Evolutionary conservation across 2,329 filamentous ascomycete genomes (phyloP), one percentile per base, ranked within the genome.

Genomic region (Apiospora saccharicola): DNA sequence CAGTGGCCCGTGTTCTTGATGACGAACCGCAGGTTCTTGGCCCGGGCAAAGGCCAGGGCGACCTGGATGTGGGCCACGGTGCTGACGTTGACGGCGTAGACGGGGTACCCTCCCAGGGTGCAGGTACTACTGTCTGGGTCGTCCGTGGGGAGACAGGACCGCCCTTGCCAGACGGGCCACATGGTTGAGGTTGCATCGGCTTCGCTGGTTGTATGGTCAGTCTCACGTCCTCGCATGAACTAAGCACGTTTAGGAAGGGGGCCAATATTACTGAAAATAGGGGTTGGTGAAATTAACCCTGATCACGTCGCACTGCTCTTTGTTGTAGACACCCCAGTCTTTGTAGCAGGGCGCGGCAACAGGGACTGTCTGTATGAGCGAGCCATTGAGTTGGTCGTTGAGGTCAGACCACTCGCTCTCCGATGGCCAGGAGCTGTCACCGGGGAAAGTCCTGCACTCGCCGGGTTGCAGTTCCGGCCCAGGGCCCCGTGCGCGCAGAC

Each of bases 1-100:
- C 88, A 86, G 75, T 89, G 88, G 41, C 86, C 87, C 0, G 87
- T 89, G 79, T 89, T 87, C 72, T 83, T 84, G 70, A 89, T 81
- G 57, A 88, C 83, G n/a, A 89, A 78, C 2, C 87, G 86, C 57
- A 88, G 80, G 75, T 87, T 86, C 10, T 80, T 76, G 37, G 81
- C 81, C 10, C 83, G 81, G 19, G 86, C 85, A 73, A 88, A 85
- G 73, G 86, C 86, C 57, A 87, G 77, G 0, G 84, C 82, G 1
- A 84, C 79, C 78, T 86, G 86, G 49, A 87, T 80, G 67, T 87
- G 83, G 4, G 81, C 81, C 0, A 85, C 84, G 26, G 79, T 84
- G 30, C 78, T 81, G 1, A 79, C 83, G 19, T 83, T 81, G 30
- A 87, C 79, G 0, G 83, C 81, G 70, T 86, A 87, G 3, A 78